These are phyloP conservation scores for Ascochyta rabiei DNA, from an alignment of 2,329 filamentous ascomycete genomes.

Conservation along the genomic window DNA sequence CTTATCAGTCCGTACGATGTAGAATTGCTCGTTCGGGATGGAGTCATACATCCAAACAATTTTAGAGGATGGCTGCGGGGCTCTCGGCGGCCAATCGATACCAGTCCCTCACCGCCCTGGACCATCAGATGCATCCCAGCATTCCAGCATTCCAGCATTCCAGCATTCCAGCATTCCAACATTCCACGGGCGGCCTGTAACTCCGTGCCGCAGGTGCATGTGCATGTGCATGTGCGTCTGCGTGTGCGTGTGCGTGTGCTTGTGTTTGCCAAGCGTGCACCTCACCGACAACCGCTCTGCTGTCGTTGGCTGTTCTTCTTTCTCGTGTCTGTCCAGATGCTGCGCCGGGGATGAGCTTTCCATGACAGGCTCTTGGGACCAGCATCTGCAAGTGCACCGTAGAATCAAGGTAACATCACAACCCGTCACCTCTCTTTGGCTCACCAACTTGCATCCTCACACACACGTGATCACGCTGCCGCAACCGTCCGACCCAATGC, in stretches of 20 bases:
- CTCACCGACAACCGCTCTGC: conserved; percentile 4
- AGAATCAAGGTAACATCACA: not conserved
- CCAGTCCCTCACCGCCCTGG: conserved; percentile 1
- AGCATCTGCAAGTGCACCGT: not conserved
- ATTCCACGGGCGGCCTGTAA: conserved; percentile 9
- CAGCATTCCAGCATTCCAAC: not conserved
- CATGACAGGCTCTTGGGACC: not conserved
- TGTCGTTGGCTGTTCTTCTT: conserved; percentile 1
- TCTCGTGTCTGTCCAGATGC: not conserved
- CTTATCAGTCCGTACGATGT: not conserved
- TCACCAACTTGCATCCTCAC: not conserved
- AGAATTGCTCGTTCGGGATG: not conserved
- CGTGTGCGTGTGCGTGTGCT: too few relatives aligned
- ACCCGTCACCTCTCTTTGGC: not conserved
- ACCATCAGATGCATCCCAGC: not conserved
- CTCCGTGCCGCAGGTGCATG: not conserved
- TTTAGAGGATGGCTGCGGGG: conserved; percentile 1
- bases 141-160: too few relatives aligned
- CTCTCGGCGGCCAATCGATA: conserved; percentile 11
- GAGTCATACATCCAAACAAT: conserved; percentile 18
- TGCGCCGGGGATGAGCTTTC: not conserved
- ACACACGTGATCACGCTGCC: conserved; percentile 9
- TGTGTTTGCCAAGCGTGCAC: not conserved
- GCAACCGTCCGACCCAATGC: conserved; percentile 4
- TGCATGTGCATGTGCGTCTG: too few relatives aligned